Percentiles rank a stretch among this genome's conserved stretches.
Conservation (phyloP, 495 filamentous ascomycete species). For the Aspergillus kassunensis region DNA sequence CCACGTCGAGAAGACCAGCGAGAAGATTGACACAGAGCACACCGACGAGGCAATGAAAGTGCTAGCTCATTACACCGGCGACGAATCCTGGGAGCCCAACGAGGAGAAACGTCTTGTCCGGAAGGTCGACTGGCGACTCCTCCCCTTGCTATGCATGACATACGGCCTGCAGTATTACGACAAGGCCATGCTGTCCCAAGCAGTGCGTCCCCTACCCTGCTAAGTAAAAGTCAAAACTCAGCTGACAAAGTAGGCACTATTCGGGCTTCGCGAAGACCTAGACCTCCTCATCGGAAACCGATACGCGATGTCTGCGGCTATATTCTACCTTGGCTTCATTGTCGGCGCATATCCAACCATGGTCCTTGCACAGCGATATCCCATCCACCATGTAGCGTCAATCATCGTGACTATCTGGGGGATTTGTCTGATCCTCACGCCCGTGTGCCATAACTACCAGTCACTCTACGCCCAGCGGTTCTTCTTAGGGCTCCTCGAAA, state of each 20-base stretch:
- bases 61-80: slow-evolving; percentile 33
- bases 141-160: slow-evolving; percentile 35
- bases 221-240: not conserved
- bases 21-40: slow-evolving; percentile 37
- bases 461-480: slow-evolving; percentile 42
- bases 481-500: slow-evolving; percentile 46
- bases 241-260: slow-evolving; percentile 22
- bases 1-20: slow-evolving; percentile 9
- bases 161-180: slow-evolving; percentile 46
- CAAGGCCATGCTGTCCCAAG: slow-evolving; percentile 48
- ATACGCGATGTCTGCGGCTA: slow-evolving; percentile 35
- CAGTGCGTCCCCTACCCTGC: slow-evolving; percentile 28
- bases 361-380: slow-evolving; percentile 39
- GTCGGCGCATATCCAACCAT: slow-evolving; percentile 43
- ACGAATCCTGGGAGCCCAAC: slow-evolving; percentile 36
- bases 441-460: slow-evolving; percentile 32
- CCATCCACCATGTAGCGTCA: slow-evolving; percentile 42
- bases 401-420: slow-evolving; percentile 33
- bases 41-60: slow-evolving; percentile 45
- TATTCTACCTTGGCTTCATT: slow-evolving; percentile 49
- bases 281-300: slow-evolving; percentile 32
- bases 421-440: slow-evolving; percentile 32
- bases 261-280: slow-evolving; percentile 36
- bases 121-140: slow-evolving; percentile 45
- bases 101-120: slow-evolving; percentile 42